Evolutionary conservation across 768 basidiomycete species (phyloP).

Genomic region (Lactifluus piperatus): DNA sequence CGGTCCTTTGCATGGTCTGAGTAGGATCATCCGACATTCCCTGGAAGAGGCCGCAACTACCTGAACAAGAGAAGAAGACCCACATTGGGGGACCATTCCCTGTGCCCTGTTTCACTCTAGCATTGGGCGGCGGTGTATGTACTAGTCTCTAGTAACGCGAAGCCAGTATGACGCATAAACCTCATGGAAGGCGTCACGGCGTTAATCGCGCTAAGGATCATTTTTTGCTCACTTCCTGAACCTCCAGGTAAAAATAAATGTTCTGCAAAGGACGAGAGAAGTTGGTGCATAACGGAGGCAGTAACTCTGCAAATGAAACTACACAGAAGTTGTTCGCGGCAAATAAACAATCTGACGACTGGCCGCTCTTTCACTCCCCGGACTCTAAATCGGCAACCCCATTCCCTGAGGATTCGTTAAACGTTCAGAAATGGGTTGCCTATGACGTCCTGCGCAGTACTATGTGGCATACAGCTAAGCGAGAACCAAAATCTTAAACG

Average conservation of each 20-base stretch:
- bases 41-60: background rate
- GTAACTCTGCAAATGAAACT: background rate
- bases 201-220: background rate
- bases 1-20: background rate
- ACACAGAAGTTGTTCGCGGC: background rate
- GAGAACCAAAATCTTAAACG: background rate
- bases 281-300: background rate
- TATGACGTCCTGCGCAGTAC: background rate
- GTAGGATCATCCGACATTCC: background rate
- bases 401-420: background rate
- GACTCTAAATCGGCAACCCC: background rate
- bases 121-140: background rate
- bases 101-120: background rate
- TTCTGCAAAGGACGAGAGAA: background rate
- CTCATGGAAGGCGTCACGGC: background rate
- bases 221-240: background rate
- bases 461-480: background rate
- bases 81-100: background rate
- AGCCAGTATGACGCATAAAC: background rate
- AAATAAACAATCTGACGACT: background rate
- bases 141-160: background rate
- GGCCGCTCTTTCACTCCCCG: background rate
- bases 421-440: background rate
- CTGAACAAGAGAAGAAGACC: constrained; percentile 1
- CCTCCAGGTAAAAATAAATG: background rate